Base-by-base conservation (phyloP, 2,329 filamentous ascomycete species). In the Colletotrichum acutatum region DNA sequence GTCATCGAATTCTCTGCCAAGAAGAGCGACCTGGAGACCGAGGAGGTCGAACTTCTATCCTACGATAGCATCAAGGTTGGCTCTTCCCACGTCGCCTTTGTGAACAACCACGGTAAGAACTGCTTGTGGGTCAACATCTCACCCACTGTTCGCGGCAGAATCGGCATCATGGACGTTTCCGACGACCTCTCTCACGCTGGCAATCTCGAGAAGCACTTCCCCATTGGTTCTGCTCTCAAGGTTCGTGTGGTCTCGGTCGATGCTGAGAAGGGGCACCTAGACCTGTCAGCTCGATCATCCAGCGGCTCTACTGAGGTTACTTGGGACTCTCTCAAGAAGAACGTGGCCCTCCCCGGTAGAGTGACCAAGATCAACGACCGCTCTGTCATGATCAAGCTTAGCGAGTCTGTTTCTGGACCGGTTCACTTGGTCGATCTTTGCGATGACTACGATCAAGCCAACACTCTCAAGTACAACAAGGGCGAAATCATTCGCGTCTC, bases 101-200 rank as follows among this genome's bases (percentile, higher is more conserved):
- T 99, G 80, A 99, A 98, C 86, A 98, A 98, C 79, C 87, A 96
- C 74, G 90, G 90, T 26, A 89, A 94, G 32, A 91, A 94, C 75
- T 94, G 90, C 79, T 87, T 98, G 26, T 98, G 97, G 96, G 93
- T 97, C 58, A 98, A 95, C 79, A 84, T 99, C 26, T 95, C 95
- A 1, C 95, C 97, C 7, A 94, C 93, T 65, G 91, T 99, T 19
- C 92, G 95, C 72, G 97, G 97, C 68, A 91, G 95, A 63, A 90
- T 99, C 68, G 91, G 91, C 66, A 89, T 93, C 74, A 91, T 97
- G 81, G 95, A 98, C 79, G 90, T 97, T 9, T 95, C 95, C 0
- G 94, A 98, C 78, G 95, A 98, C 80, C 85, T 97, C 59, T 93
- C 95, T 8, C 88, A 94, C 67, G 86, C 98, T 46, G 90, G 92